Evolutionary conservation across 2,329 filamentous ascomycete genomes (phyloP).

Genomic region (Coniochaeta hoffmannii): DNA sequence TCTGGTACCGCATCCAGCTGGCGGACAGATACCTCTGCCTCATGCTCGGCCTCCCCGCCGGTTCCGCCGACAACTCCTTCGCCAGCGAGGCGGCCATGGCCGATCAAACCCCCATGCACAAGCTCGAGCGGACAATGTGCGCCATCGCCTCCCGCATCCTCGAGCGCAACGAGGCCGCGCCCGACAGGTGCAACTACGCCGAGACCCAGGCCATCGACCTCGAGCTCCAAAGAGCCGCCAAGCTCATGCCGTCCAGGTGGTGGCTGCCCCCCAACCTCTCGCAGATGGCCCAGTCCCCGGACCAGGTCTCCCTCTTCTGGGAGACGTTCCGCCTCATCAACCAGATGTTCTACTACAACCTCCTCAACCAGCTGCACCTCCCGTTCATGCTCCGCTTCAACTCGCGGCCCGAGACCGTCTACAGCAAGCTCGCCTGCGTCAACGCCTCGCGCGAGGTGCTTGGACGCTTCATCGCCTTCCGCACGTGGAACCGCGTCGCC

Average conservation of each 20-base stretch:
- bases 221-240: constrained; percentile 22
- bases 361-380: constrained; percentile 42
- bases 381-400: constrained; percentile 39
- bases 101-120: constrained; percentile 17
- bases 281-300: constrained; percentile 9
- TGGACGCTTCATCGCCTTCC: constrained; percentile 25
- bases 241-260: constrained; percentile 23
- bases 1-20: constrained; percentile 35
- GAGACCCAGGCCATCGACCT: constrained; percentile 22
- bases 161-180: constrained; percentile 23
- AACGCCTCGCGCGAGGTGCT: constrained; percentile 31
- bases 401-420: constrained; percentile 28
- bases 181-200: constrained; percentile 12
- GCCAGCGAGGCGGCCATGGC: constrained; percentile 11
- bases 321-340: constrained; percentile 23
- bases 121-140: constrained; percentile 21
- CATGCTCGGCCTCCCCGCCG: constrained; percentile 34
- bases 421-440: constrained; percentile 35
- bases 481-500: constrained; percentile 19
- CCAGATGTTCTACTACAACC: constrained; percentile 33
- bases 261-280: constrained; percentile 23
- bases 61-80: constrained; percentile 17
- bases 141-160: constrained; percentile 27
- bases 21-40: constrained; percentile 36
- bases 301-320: constrained; percentile 10